Percentiles rank a stretch among this genome's conserved stretches.
Evolutionary conservation across 2,329 filamentous ascomycete species (phyloP).

Genomic region (Chaetomiaceae sp.): DNA sequence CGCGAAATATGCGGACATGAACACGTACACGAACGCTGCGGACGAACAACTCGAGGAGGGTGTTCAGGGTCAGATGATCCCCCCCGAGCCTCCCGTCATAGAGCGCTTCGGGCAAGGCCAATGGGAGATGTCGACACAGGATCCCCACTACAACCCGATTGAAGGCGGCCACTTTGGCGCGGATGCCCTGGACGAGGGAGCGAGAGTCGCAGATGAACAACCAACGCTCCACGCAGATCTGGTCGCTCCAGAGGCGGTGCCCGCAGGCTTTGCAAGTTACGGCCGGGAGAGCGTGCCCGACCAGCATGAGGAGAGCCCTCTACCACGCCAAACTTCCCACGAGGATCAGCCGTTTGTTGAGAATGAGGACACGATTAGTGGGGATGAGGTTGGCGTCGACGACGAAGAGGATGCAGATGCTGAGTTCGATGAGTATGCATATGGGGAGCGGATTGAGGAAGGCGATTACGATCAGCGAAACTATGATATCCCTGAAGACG

Average conservation of each 20-base stretch:
- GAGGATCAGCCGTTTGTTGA: constrained; percentile 4
- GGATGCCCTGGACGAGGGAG: constrained; percentile 20
- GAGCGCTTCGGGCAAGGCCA: constrained; percentile 17
- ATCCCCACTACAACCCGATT: constrained; percentile 18
- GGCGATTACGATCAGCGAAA: constrained; percentile 26
- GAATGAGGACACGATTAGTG: constrained; percentile 4
- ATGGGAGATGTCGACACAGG: constrained; percentile 22
- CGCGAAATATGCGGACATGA: constrained; percentile 16
- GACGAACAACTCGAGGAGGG: constrained; percentile 14
- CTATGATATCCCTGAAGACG: constrained; percentile 21
- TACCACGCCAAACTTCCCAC: not conserved
- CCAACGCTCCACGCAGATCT: constrained; percentile 11
- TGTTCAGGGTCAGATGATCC: constrained; percentile 3
- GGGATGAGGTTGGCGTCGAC: constrained; percentile 11
- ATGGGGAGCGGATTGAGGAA: constrained; percentile 21
- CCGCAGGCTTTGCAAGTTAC: constrained; percentile 23
- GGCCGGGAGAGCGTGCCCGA: constrained; percentile 5
- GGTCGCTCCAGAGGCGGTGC: constrained; percentile 13
- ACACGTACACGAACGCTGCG: constrained; percentile 11
- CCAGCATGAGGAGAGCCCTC: not conserved
- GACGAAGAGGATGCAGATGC: constrained; percentile 18
- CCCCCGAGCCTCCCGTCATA: constrained; percentile 8
- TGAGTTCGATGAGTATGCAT: constrained; percentile 14
- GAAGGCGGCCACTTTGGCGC: constrained; percentile 23
- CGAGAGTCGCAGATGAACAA: constrained; percentile 9